Evolutionary conservation across 1,284 basidiomycete genomes (phyloP).

Genomic region (Malassezia furfur): DNA sequence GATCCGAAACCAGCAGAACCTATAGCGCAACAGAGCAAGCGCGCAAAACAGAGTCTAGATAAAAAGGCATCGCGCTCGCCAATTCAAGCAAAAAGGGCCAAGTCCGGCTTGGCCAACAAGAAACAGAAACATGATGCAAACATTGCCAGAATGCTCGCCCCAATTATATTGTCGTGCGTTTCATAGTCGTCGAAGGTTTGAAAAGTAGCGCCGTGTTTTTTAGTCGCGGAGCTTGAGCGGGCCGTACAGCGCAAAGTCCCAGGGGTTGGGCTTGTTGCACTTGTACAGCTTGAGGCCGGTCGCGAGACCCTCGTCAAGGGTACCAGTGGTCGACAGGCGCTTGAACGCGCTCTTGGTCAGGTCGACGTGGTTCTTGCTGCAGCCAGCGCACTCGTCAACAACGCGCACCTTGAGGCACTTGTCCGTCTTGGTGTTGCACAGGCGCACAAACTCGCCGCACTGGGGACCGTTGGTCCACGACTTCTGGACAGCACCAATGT

Average conservation of each 20-base stretch:
- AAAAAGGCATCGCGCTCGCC: neutral
- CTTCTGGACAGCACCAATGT: slow-evolving; percentile 38
- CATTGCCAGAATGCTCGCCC: neutral
- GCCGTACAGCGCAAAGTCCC: slow-evolving; percentile 35
- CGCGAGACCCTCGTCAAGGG: slow-evolving; percentile 32
- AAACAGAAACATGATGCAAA: neutral
- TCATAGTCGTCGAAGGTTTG: neutral
- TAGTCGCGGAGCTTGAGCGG: slow-evolving; percentile 25
- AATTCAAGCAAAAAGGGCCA: no score
- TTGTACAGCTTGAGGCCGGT: slow-evolving; percentile 33
- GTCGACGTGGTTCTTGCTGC: slow-evolving; percentile 32
- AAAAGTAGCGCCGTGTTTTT: neutral
- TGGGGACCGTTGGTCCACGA: slow-evolving; percentile 28
- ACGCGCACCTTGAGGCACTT: slow-evolving; percentile 25
- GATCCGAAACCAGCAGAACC: no score
- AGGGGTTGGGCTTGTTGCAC: slow-evolving; percentile 25
- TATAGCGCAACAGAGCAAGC: no score
- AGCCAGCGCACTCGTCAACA: slow-evolving; percentile 43
- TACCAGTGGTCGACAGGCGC: slow-evolving; percentile 28
- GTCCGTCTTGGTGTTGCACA: slow-evolving; percentile 27
- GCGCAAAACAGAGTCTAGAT: no score
- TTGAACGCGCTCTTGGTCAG: slow-evolving; percentile 42
- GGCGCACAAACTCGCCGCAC: slow-evolving; percentile 43
- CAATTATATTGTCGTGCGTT: neutral
- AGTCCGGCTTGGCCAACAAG: no score